These are phyloP conservation scores for Dinochytrium kinnereticum DNA, from an alignment of 371 early-diverging fungal genomes.

Conservation along the genomic window DNA sequence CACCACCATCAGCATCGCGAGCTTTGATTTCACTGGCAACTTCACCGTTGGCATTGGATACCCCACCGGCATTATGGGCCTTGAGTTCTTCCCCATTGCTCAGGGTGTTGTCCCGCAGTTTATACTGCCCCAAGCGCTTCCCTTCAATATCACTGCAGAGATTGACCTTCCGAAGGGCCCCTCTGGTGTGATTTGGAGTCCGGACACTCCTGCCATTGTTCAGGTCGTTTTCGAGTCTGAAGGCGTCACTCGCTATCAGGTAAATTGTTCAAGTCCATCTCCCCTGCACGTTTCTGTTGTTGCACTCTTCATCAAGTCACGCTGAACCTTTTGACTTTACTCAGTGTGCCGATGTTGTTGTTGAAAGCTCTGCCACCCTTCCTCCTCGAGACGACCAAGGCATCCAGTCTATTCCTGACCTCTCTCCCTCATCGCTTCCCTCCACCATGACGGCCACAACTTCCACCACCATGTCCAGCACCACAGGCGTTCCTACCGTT, in stretches of 20 bases:
- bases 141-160: neutral
- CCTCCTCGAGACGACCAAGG: neutral
- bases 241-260: neutral
- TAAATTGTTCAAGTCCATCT: neutral
- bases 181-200: neutral
- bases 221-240: neutral
- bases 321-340: neutral
- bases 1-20: neutral
- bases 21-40: neutral
- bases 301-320: neutral
- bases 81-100: neutral
- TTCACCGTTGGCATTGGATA: neutral
- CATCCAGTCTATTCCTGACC: neutral
- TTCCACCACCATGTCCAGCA: neutral
- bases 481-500: neutral
- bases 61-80: neutral
- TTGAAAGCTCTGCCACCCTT: neutral
- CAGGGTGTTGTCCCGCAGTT: neutral
- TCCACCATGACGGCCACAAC: neutral
- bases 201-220: neutral
- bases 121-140: neutral
- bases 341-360: neutral
- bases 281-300: neutral
- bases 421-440: neutral
- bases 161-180: neutral